Base-by-base conservation (phyloP, 495 filamentous ascomycete species). In the Monascus purpureus region DNA sequence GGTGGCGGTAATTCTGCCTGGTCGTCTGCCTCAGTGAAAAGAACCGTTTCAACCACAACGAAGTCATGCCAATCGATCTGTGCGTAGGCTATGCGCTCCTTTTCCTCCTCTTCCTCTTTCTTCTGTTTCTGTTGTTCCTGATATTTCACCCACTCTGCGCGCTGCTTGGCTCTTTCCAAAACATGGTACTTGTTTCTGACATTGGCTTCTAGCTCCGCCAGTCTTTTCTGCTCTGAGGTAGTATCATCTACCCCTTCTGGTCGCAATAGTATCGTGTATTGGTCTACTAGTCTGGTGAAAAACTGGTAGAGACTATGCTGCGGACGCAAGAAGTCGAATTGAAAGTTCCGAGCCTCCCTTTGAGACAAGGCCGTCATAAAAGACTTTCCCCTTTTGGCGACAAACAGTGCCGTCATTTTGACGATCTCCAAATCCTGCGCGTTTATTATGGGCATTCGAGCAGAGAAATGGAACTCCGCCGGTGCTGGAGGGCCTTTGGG, bases 1-100 rank as follows among this genome's bases (percentile, higher is more conserved):
- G 90, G 90, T 2, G 87, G 79, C 16, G 90, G 87, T 3, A 96
- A 74, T 25, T 88, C 76, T 11, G 75, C 69, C 42, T 85, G 72
- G 39, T 94, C 86, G 53, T 96, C 90, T 26, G 68, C 67, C 41
- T 94, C 92, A 33, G 73, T 84, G 56, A 97, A 97, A 17, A 80
- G 57, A n/a, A 96, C 84, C 2, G 88, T 95, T 57, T 95, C 90
- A 14, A 95, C 86, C 17, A 97, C 77, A 15, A 87, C 79, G 41
- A 96, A 96, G 53, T 96, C 90, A 45, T 94, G 85, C 90, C 90
- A 97, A 50, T 97, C 90, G 41, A 97, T 90, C 45, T 88, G 78
- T 6, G 81, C 77, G 46, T 88, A 96, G 39, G 82, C 72, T 13
- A 92, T 55, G 33, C 74, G 73, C 53, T 94, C 85, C 44, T 80